Percentiles rank a stretch among this genome's conserved stretches.
These are phyloP conservation scores for Citrullus mucosospermus DNA, from an alignment of 306 rosid genomes.

Conservation along the genomic window DNA sequence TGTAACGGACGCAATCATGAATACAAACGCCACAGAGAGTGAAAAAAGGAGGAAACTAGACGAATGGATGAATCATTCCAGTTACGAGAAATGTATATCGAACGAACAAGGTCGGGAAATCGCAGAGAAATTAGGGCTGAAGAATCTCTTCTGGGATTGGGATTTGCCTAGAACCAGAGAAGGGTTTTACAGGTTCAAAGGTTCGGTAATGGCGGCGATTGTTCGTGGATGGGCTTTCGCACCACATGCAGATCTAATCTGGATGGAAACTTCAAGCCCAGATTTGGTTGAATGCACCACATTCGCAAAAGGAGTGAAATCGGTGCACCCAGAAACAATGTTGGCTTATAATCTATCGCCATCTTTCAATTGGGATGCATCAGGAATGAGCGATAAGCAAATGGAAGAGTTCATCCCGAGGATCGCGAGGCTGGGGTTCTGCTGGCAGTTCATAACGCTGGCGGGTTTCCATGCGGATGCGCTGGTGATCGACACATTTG, in stretches of 20 bases:
- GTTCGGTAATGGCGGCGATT: slow-evolving; percentile 60
- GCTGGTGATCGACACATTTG: slow-evolving; percentile 55
- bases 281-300: slow-evolving; percentile 57
- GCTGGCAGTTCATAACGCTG: slow-evolving; percentile 90
- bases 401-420: slow-evolving; percentile 78
- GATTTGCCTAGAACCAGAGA: slow-evolving; percentile 90
- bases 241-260: slow-evolving; percentile 61
- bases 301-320: slow-evolving; percentile 64
- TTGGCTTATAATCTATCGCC: slow-evolving; percentile 85
- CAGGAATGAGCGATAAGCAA: slow-evolving; percentile 69
- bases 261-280: slow-evolving; percentile 89
- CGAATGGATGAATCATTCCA: slow-evolving; percentile 48
- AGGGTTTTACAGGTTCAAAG: slow-evolving; percentile 78
- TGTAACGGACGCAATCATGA: slow-evolving; percentile 54
- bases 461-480: slow-evolving; percentile 89
- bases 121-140: slow-evolving; percentile 50
- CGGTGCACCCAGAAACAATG: slow-evolving; percentile 47
- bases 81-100: slow-evolving; percentile 49
- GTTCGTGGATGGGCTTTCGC: slow-evolving; percentile 85
- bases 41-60: slow-evolving; percentile 46
- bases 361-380: slow-evolving; percentile 97
- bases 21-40: slow-evolving; percentile 26
- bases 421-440: slow-evolving; percentile 69
- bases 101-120: slow-evolving; percentile 55
- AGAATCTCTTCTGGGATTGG: slow-evolving; percentile 83